Evolutionary conservation across 331 rosid genomes (phyloP), one percentile per base, ranked within the genome.

Genomic region (Cydonia oblonga): DNA sequence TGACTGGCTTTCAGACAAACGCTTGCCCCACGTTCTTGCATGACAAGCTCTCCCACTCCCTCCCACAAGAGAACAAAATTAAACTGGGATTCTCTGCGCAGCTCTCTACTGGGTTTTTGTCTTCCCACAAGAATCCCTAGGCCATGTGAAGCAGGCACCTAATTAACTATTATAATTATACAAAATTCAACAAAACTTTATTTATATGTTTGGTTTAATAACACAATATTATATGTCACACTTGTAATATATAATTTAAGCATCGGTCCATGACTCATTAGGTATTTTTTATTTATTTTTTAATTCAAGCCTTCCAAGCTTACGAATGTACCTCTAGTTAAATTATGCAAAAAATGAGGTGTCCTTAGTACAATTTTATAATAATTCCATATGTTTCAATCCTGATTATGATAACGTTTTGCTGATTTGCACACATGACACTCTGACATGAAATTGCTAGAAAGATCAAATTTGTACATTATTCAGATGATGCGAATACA

Each of bases 21-120:
- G 75, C 85, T 79, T 84, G 81, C 81, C 87, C 80, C 93, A 88
- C 96, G 90, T 82, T 84, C 57, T 23, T 79, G 85, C 89, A 87
- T 84, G 88, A 86, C 75, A 81, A 63, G 63, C 76, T 73, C 29
- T 22, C 28, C 74, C 66, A 13, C 61, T 40, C 76, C 68, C 66
- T 65, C 67, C 62, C 83, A 77, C 49, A 84, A 89, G 77, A 29
- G 59, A 86, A 87, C 90, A 87, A 90, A 87, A 81, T 65, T 66
- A 80, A 86, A 90, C 86, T 87, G 92, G 86, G 96, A 90, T 90
- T 90, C 96, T 87, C 75, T 78, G 64, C 49, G 35, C 84, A 79
- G 53, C 81, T 66, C 58, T 78, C 78, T 85, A 75, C 81, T 65
- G 69, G 29, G 69, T 12, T 85, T 85, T 83, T 80, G 84, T 80